Base-by-base conservation (phyloP, 768 basidiomycete species). In the Agaricus subrufescens region DNA sequence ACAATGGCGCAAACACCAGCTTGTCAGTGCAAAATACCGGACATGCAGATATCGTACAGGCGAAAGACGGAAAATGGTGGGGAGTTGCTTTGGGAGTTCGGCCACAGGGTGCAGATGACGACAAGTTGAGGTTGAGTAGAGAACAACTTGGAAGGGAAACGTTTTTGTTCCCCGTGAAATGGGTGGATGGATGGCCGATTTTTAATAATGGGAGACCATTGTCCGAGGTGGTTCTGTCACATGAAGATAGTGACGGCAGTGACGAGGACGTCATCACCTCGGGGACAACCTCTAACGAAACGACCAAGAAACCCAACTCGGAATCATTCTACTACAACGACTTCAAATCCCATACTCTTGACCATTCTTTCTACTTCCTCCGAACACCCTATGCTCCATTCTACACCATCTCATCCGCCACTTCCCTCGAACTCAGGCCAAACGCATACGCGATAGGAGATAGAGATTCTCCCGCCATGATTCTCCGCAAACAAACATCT, bases 311-410 rank as follows among this genome's bases (percentile, higher is more conserved):
- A 15, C 10, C 12, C 4, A 11, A 46, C 7, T 8, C 34, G 34
- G 34, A 34, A 34, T 34, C 38, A 0, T 8, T 58, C 0, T 73
- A 72, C 49, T 57, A 54, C 52, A 69, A 71, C 47, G 48, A 67
- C 46, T 74, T 73, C 57, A 61, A 62, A 26, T 59, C 65, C 0
- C 53, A 45, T 47, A 57, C 58, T 0, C 68, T 73, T 12, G 70
- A 72, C 50, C 26, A 61, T 9, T 61, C 65, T 8, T 74, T 72
- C 63, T 76, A 74, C 60, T 69, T 67, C 53, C 63, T 75, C 46
- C 69, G 75, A 9, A 75, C 69, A 9, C 73, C 73, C 10, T 75
- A 74, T 58, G 73, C 73, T 53, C 49, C 63, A 4, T 75, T 75
- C 61, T 54, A 72, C 54, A 69, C 68, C 5, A 60, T 73, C 46